These are phyloP conservation scores for Nicotiana tabacum DNA, from an alignment of 257 asterid species.

Conservation along the genomic window DNA sequence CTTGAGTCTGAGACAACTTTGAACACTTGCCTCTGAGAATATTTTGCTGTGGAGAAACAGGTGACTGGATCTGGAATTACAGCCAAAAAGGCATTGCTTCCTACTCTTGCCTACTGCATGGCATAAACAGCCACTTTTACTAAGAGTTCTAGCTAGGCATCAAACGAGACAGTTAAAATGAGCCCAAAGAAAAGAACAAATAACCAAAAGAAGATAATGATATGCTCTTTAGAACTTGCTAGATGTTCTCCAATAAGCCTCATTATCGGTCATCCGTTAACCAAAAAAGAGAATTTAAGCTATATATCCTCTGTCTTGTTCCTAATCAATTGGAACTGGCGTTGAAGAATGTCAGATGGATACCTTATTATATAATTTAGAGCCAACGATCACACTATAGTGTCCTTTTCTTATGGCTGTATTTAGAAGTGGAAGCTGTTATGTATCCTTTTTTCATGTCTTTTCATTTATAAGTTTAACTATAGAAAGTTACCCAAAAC, in stretches of 20 bases:
- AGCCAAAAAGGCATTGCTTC: constrained; percentile 61
- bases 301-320: not conserved
- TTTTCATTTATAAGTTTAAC: not conserved
- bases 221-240: not conserved
- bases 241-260: not conserved
- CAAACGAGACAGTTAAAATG: not conserved
- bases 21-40: constrained; percentile 75
- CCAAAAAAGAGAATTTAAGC: not conserved
- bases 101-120: constrained; percentile 71
- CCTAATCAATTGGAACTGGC: not conserved
- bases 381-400: not conserved
- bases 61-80: constrained; percentile 97
- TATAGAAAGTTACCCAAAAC: not conserved
- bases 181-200: not conserved
- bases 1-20: constrained; percentile 51
- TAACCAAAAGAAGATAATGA: not conserved
- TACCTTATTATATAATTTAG: not conserved
- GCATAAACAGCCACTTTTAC: constrained; percentile 29
- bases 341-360: not conserved
- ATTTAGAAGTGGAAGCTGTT: not conserved
- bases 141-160: constrained; percentile 5
- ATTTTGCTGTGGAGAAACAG: constrained; percentile 85
- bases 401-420: not conserved
- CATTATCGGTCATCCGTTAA: not conserved
- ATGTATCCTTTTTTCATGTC: not conserved